Percentiles rank a stretch among this genome's conserved stretches.
phyloP scores from a whole-genome alignment of 805 yeast species.

The Hemisphaericaspora nanyangensis region DNA sequence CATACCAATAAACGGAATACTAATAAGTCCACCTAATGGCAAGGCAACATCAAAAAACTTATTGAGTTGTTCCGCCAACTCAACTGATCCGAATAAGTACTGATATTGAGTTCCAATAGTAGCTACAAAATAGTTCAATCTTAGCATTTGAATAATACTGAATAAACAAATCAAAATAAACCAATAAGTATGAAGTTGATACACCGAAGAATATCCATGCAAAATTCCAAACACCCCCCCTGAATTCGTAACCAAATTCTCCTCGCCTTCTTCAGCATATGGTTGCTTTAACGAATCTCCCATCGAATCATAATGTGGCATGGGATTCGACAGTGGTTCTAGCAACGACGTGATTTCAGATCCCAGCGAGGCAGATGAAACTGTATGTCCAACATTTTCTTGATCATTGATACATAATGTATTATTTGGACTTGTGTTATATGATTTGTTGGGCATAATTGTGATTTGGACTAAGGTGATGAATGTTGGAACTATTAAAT shows the following conservation, averaged over 20 bases:
- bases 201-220: slow-evolving; percentile 48
- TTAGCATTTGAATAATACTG: slow-evolving; percentile 54
- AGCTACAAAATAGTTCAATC: slow-evolving; percentile 57
- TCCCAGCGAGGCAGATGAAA: neutral
- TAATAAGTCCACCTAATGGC: slow-evolving; percentile 54
- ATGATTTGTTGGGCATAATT: slow-evolving; percentile 50
- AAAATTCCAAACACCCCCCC: slow-evolving; percentile 52
- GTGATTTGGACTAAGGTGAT: slow-evolving; percentile 43
- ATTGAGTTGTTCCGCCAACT: slow-evolving; percentile 39
- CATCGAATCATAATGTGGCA: slow-evolving; percentile 47
- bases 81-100: slow-evolving; percentile 38
- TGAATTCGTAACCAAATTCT: slow-evolving; percentile 27
- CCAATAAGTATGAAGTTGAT: slow-evolving; percentile 52
- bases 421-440: slow-evolving; percentile 35
- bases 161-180: slow-evolving; percentile 46
- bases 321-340: slow-evolving; percentile 4
- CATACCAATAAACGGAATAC: slow-evolving; percentile 52
- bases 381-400: slow-evolving; percentile 8
- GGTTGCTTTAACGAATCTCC: slow-evolving; percentile 56
- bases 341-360: slow-evolving; percentile 25
- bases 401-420: slow-evolving; percentile 22
- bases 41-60: slow-evolving; percentile 49
- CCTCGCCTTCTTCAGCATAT: slow-evolving; percentile 49
- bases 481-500: slow-evolving; percentile 47
- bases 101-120: slow-evolving; percentile 54